Evolutionary conservation across 2,329 filamentous ascomycete genomes (phyloP), one percentile per base, ranked within the genome.

Genomic region (Sclerotinia trifoliorum): DNA sequence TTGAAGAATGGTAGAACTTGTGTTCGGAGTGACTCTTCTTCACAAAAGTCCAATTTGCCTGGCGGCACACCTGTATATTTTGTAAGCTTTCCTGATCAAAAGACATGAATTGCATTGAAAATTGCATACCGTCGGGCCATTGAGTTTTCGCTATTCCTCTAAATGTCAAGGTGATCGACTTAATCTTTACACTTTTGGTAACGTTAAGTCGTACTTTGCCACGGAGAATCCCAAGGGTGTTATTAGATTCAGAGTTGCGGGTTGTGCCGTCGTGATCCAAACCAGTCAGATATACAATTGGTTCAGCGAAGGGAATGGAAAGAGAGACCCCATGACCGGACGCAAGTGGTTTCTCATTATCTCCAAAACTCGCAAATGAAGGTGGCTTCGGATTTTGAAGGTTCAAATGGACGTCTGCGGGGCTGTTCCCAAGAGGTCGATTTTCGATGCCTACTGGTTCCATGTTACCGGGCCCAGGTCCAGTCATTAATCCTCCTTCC

Each of bases 1-100:
- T 97, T 96, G 83, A 97, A 99, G 77, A 98, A 98, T 0, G 90
- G 94, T 80, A 93, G 88, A 24, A 88, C 94, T 76, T 97, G 94
- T 52, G 91, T 94, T 79, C 96, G 90, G 69, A 98, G 84, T 4
- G 89, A 92, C 73, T 95, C 91, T 71, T 92, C 91, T 77, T 98
- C 93, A 74, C 88, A 90, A 65, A 92, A 88, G 52, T 96, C 91
- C 1, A 90, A 85, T 78, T 96, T 97, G 68, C 90, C 85, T 0
- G 94, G 93, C 3, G 95, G 94, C 42, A 98, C 95, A 63, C 93
- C 88, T 88, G 70, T 44, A 67, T 8, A 10, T 69, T 35, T 58
- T 61, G 48, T 65, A 29, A 57, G 46, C 61, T 61, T 51, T n/a
- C 8, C 2, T 62, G 21, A 62, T 62, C n/a, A 39, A 13, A 39